phyloP scores from a whole-genome alignment of 768 basidiomycete species.

The Leccinum aurantiacum region DNA sequence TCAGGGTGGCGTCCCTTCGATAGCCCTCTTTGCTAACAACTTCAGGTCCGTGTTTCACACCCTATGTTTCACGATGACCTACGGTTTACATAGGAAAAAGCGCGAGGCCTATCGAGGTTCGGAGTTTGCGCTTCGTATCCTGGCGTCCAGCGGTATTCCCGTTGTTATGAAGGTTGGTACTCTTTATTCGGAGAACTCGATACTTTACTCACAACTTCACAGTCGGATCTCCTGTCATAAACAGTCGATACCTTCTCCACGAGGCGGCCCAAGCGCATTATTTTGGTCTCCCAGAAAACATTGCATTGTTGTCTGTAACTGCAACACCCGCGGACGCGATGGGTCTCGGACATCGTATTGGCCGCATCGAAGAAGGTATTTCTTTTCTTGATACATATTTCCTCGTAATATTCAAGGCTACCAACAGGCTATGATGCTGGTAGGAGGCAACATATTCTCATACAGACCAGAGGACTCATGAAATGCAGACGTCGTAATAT shows the following conservation, averaged over 20 bases:
- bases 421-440: conserved; percentile 46
- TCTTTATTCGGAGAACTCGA: background rate
- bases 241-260: conserved; percentile 66
- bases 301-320: conserved; percentile 67
- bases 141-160: conserved; percentile 63
- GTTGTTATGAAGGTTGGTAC: conserved; percentile 70
- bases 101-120: conserved; percentile 80
- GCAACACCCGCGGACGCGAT: conserved; percentile 61
- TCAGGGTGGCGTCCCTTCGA: conserved; percentile 64
- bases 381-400: background rate
- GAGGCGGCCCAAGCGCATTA: conserved; percentile 74
- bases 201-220: background rate
- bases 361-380: conserved; percentile 52
- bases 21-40: conserved; percentile 74
- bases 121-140: conserved; percentile 75
- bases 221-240: conserved; percentile 51
- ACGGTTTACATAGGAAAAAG: conserved; percentile 52
- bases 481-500: conserved; percentile 62
- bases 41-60: conserved; percentile 30
- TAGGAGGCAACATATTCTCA: conserved; percentile 11
- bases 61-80: background rate
- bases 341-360: conserved; percentile 77
- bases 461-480: background rate
- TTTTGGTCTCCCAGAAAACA: conserved; percentile 56
- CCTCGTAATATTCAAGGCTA: background rate